Evolutionary conservation across 1,139 yeast genomes (phyloP).

Genomic region (Suhomyces anneliseae): DNA sequence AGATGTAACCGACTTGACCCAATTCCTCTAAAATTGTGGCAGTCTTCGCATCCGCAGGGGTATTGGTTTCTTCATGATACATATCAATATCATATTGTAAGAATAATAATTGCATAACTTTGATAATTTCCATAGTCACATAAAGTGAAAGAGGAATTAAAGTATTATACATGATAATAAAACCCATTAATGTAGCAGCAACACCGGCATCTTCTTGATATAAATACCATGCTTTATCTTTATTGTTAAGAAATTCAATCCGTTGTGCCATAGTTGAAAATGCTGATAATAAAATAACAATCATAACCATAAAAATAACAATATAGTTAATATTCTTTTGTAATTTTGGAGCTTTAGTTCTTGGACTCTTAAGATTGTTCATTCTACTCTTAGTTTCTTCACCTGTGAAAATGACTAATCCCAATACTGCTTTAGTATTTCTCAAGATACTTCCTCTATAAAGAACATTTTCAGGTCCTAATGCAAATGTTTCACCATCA

Average conservation of each 20-base stretch:
- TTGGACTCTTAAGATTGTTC: slow-evolving; percentile 88
- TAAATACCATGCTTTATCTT: slow-evolving; percentile 71
- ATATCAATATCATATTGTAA: slow-evolving; percentile 91
- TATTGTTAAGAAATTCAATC: slow-evolving; percentile 43
- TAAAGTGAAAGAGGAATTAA: slow-evolving; percentile 92
- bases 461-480: slow-evolving; percentile 76
- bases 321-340: slow-evolving; percentile 81
- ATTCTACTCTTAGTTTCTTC: slow-evolving; percentile 94
- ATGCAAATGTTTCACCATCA: slow-evolving; percentile 44
- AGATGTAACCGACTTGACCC: slow-evolving; percentile 93
- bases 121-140: slow-evolving; percentile 95
- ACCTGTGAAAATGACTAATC: slow-evolving; percentile 88
- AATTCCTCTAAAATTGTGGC: slow-evolving; percentile 94
- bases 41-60: slow-evolving; percentile 93
- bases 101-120: slow-evolving; percentile 77
- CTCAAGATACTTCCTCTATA: slow-evolving; percentile 89
- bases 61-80: slow-evolving; percentile 81
- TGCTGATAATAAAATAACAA: slow-evolving; percentile 71
- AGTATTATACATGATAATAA: slow-evolving; percentile 94
- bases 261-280: slow-evolving; percentile 83
- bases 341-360: slow-evolving; percentile 90
- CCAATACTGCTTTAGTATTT: slow-evolving; percentile 72
- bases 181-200: slow-evolving; percentile 92
- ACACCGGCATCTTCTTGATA: slow-evolving; percentile 74
- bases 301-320: slow-evolving; percentile 81